These are phyloP conservation scores for Magnusiomyces paraingens DNA, from an alignment of 1,139 yeast species.

Conservation along the genomic window DNA sequence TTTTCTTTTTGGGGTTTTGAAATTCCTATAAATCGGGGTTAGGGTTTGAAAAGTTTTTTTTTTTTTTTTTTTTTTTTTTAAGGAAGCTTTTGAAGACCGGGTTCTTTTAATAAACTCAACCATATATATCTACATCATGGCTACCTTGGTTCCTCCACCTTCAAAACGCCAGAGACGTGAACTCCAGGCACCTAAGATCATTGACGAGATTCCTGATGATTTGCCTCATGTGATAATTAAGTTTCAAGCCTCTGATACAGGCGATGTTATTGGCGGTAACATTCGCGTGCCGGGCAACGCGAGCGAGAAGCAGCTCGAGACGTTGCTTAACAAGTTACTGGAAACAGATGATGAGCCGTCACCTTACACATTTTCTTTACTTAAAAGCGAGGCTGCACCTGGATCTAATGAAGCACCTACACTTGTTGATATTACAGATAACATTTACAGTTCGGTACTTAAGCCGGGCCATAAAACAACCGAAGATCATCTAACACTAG, in stretches of 20 bases:
- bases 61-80: not conserved
- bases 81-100: not conserved
- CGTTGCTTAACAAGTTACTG: conserved; percentile 58
- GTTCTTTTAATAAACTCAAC: too few relatives aligned
- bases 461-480: conserved; percentile 85
- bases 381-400: conserved; percentile 40
- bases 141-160: conserved; percentile 90
- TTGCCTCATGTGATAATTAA: conserved; percentile 82
- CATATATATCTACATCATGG: conserved; percentile 44
- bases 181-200: conserved; percentile 76
- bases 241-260: conserved; percentile 94
- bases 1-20: not conserved
- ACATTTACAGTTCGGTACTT: conserved; percentile 69
- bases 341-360: conserved; percentile 64
- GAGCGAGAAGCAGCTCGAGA: conserved; percentile 80
- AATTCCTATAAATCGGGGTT: not conserved
- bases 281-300: conserved; percentile 89
- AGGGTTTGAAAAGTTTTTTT: not conserved
- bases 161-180: conserved; percentile 81
- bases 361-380: conserved; percentile 75
- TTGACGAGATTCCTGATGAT: conserved; percentile 66
- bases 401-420: conserved; percentile 33
- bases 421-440: conserved; percentile 67
- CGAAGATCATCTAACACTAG: conserved; percentile 86
- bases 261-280: conserved; percentile 78